These are phyloP conservation scores for Mycena rebaudengoi DNA, from an alignment of 768 basidiomycete genomes.

Conservation along the genomic window DNA sequence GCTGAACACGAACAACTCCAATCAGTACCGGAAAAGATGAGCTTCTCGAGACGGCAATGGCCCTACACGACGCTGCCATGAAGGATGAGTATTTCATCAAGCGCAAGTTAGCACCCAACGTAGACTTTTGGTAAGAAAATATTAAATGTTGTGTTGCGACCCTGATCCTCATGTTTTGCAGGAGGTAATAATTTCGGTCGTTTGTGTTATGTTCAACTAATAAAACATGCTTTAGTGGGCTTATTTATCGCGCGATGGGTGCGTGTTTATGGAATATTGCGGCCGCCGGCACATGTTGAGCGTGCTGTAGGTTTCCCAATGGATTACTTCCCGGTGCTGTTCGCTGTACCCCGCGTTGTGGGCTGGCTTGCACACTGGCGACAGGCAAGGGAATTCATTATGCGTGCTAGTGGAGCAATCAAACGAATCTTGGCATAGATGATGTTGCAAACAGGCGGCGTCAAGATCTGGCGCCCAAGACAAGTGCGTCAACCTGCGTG, in stretches of 20 bases:
- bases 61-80: slow-evolving; percentile 87
- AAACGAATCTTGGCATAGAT: slow-evolving; percentile 57
- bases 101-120: slow-evolving; percentile 86
- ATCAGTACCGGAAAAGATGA: slow-evolving; percentile 85
- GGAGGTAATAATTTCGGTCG: slow-evolving; percentile 58
- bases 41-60: slow-evolving; percentile 89
- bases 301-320: slow-evolving; percentile 78
- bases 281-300: slow-evolving; percentile 1
- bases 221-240: slow-evolving; percentile 57
- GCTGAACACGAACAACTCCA: background rate
- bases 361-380: slow-evolving; percentile 96
- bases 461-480: slow-evolving; percentile 93
- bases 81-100: slow-evolving; percentile 90
- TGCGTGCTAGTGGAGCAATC: slow-evolving; percentile 10
- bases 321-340: slow-evolving; percentile 94
- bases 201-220: background rate
- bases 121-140: slow-evolving; percentile 82
- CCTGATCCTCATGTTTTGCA: slow-evolving; percentile 38
- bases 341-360: slow-evolving; percentile 91
- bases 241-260: slow-evolving; percentile 96
- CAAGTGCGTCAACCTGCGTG: slow-evolving; percentile 59
- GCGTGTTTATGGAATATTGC: slow-evolving; percentile 30
- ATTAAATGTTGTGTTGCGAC: background rate
- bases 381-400: slow-evolving; percentile 57
- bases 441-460: slow-evolving; percentile 90